These are phyloP conservation scores for Candida coquimbonensis DNA, from an alignment of 805 yeast species.

Conservation along the genomic window DNA sequence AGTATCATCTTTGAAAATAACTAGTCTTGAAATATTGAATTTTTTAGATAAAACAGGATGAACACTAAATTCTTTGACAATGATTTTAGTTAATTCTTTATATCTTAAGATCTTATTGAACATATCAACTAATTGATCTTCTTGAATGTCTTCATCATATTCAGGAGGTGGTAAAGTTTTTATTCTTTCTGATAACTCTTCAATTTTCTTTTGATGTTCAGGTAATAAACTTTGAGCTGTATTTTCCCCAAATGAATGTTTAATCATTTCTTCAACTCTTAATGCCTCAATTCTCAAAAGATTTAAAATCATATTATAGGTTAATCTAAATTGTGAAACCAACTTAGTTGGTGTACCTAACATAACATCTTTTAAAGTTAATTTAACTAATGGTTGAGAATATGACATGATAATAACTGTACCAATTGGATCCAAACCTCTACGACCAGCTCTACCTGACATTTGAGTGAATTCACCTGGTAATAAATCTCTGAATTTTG, in stretches of 20 bases:
- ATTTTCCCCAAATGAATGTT: slow-evolving; percentile 90
- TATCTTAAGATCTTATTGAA: slow-evolving; percentile 41
- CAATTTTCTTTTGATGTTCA: slow-evolving; percentile 67
- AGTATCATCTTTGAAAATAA: slow-evolving; percentile 47
- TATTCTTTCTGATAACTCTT: slow-evolving; percentile 43
- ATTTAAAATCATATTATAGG: slow-evolving; percentile 93
- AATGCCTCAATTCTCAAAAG: slow-evolving; percentile 88
- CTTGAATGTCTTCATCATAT: slow-evolving; percentile 30
- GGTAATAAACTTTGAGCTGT: slow-evolving; percentile 79
- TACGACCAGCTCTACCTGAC: slow-evolving; percentile 98
- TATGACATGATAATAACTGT: slow-evolving; percentile 91
- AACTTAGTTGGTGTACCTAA: slow-evolving; percentile 87
- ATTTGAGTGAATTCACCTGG: slow-evolving; percentile 99
- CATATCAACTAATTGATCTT: slow-evolving; percentile 37
- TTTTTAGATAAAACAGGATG: slow-evolving; percentile 41
- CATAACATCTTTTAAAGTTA: slow-evolving; percentile 69
- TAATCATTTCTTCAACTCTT: slow-evolving; percentile 97
- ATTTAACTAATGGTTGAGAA: slow-evolving; percentile 49
- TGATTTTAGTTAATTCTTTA: slow-evolving; percentile 34
- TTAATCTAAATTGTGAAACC: slow-evolving; percentile 85
- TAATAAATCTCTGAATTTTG: slow-evolving; percentile 65
- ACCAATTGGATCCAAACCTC: slow-evolving; percentile 91
- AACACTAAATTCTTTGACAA: slow-evolving; percentile 41
- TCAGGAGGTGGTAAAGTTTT: slow-evolving; percentile 28
- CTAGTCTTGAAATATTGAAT: slow-evolving; percentile 47